Evolutionary conservation across 2,329 filamentous ascomycete species (phyloP).

Genomic region (Fusarium sambucinum): DNA sequence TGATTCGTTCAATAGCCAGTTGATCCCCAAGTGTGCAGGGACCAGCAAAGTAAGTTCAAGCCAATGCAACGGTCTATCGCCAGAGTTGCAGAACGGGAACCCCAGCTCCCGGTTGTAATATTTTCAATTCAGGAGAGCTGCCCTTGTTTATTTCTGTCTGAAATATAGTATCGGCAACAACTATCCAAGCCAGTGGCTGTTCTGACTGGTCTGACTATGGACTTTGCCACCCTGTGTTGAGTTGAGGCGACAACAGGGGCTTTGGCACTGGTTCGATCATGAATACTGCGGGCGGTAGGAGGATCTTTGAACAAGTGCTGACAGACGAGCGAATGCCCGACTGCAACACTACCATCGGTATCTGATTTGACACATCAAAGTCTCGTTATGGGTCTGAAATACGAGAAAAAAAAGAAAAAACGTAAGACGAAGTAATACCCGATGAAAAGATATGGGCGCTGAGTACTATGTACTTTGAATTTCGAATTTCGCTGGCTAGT

Average conservation of each 20-base stretch:
- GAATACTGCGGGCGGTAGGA: conserved; percentile 11
- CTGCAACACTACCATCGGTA: conserved; percentile 33
- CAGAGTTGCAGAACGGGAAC: conserved; percentile 24
- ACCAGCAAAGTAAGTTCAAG: conserved; percentile 24
- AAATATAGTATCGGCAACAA: not conserved
- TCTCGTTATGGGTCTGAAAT: conserved; percentile 4
- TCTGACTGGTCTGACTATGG: not conserved
- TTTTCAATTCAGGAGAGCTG: conserved; percentile 19
- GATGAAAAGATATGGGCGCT: conserved; percentile 1
- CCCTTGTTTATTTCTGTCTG: conserved; percentile 15
- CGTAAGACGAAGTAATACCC: not conserved
- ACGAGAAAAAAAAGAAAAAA: conserved; percentile 4
- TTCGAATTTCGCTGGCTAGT: not conserved
- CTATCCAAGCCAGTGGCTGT: conserved; percentile 15
- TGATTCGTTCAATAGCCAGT: conserved; percentile 22
- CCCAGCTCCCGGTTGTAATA: conserved; percentile 5
- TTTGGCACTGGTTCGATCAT: conserved; percentile 3
- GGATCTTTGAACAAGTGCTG: conserved; percentile 22
- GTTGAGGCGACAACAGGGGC: conserved; percentile 14
- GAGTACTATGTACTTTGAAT: not conserved
- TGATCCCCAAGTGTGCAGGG: conserved; percentile 25
- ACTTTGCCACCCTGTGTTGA: not conserved
- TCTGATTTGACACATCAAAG: conserved; percentile 18
- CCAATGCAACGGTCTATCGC: conserved; percentile 30
- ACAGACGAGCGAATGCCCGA: conserved; percentile 22